phyloP scores from a whole-genome alignment of 768 basidiomycete genomes.

The Stropharia rugosoannulata region DNA sequence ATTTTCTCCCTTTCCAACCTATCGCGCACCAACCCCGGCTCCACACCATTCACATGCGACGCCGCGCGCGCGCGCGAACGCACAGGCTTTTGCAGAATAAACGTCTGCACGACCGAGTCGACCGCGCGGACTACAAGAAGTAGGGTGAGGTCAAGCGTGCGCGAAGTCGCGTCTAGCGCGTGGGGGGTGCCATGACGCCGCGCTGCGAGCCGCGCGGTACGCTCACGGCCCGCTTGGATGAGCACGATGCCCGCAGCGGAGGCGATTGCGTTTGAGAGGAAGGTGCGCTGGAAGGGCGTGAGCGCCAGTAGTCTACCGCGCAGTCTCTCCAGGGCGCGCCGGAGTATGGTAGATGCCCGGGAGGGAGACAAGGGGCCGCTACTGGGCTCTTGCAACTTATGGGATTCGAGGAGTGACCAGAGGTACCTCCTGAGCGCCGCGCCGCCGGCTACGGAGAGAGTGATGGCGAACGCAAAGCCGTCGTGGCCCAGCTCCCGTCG shows the following conservation, averaged over 20 bases:
- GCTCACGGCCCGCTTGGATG: slow-evolving; percentile 48
- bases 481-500: slow-evolving; percentile 55
- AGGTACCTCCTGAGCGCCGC: slow-evolving; percentile 44
- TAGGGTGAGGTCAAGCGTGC: slow-evolving; percentile 68
- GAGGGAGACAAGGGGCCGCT: not conserved
- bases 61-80: not conserved
- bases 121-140: slow-evolving; percentile 68
- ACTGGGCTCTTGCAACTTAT: not conserved
- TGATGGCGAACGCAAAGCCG: slow-evolving; percentile 71
- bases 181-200: not conserved
- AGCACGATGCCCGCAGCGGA: slow-evolving; percentile 57
- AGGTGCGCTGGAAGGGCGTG: slow-evolving; percentile 47
- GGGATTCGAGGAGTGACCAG: slow-evolving; percentile 26
- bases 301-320: slow-evolving; percentile 23
- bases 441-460: slow-evolving; percentile 65
- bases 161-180: slow-evolving; percentile 31
- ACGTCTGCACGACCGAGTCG: slow-evolving; percentile 56
- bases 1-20: slow-evolving; percentile 27
- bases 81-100: slow-evolving; percentile 36
- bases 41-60: slow-evolving; percentile 3
- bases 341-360: not conserved
- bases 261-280: slow-evolving; percentile 56
- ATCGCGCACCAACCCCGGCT: slow-evolving; percentile 18
- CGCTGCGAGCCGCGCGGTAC: slow-evolving; percentile 21
- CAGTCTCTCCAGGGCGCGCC: not conserved